Conservation (phyloP, 2,329 filamentous ascomycete genomes). For the Epichloe elymi region DNA sequence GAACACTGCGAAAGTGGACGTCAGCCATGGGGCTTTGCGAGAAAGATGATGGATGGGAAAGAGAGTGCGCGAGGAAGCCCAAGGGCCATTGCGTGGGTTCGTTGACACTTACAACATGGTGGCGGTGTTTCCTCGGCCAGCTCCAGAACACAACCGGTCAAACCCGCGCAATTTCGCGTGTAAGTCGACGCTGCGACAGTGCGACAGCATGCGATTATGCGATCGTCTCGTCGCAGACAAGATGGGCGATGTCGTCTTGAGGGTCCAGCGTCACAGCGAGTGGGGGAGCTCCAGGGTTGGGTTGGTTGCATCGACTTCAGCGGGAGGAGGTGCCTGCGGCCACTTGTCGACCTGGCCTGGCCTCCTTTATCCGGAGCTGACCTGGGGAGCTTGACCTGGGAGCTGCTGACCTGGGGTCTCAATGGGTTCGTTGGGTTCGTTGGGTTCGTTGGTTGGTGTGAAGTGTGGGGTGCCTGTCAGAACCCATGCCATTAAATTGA, state of each 20-base stretch:
- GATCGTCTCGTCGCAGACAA: background rate
- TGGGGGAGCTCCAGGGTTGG: background rate
- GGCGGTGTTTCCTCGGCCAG: background rate
- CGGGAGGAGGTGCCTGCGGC: background rate
- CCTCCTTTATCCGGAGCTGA: background rate
- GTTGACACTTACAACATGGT: conserved; percentile 15
- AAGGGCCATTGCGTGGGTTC: background rate
- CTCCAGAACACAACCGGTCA: background rate
- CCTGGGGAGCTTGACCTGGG: too few relatives aligned
- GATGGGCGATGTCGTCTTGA: background rate
- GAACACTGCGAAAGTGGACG: conserved; percentile 42
- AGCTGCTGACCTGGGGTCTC: conserved; percentile 1
- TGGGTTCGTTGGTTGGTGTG: background rate
- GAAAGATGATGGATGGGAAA: background rate
- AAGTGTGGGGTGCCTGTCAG: background rate
- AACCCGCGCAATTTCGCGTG: background rate
- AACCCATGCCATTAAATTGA: too few relatives aligned
- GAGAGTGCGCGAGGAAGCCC: background rate
- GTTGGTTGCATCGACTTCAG: background rate
- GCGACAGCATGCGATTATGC: background rate
- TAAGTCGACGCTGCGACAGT: background rate
- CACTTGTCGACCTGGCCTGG: too few relatives aligned
- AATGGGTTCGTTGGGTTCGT: background rate
- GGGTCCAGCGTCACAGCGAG: background rate
- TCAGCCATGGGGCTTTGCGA: background rate